Evolutionary conservation across 2,329 filamentous ascomycete genomes (phyloP).

Genomic region (Fusarium sp.): DNA sequence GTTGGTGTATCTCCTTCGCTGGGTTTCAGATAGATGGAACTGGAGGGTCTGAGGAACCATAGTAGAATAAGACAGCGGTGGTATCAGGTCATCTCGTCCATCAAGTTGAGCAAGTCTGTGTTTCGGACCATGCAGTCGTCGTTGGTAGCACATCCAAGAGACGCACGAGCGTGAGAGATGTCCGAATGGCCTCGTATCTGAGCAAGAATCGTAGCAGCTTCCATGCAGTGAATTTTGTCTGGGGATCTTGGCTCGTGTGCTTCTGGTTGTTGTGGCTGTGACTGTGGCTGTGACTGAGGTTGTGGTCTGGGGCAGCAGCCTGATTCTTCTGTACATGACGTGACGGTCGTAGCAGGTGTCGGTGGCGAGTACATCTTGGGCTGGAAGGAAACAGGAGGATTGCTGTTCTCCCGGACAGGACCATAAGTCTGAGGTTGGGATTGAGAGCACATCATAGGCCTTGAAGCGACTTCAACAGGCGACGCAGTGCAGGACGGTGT

Average conservation of each 20-base stretch:
- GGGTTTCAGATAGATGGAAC: conserved; percentile 64
- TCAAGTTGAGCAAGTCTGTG: conserved; percentile 51
- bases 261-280: not conserved
- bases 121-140: conserved; percentile 53
- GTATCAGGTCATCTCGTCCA: conserved; percentile 48
- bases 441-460: not conserved
- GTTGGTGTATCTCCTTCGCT: conserved; percentile 80
- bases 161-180: conserved; percentile 42
- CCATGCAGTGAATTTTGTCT: conserved; percentile 46
- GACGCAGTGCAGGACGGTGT: conserved; percentile 26
- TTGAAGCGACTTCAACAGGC: conserved; percentile 17
- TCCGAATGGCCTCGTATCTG: conserved; percentile 55
- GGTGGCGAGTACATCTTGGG: conserved; percentile 3
- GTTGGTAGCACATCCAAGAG: conserved; percentile 48
- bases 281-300: not conserved
- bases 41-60: conserved; percentile 28
- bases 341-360: not conserved
- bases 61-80: not conserved
- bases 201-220: conserved; percentile 53
- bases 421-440: not conserved
- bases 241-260: not conserved
- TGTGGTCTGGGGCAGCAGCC: conserved; percentile 20
- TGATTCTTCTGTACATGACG: conserved; percentile 2
- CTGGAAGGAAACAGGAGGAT: not conserved
- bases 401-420: not conserved